Evolutionary conservation across 768 basidiomycete species (phyloP).

Genomic region (Lactarius sanguifluus): DNA sequence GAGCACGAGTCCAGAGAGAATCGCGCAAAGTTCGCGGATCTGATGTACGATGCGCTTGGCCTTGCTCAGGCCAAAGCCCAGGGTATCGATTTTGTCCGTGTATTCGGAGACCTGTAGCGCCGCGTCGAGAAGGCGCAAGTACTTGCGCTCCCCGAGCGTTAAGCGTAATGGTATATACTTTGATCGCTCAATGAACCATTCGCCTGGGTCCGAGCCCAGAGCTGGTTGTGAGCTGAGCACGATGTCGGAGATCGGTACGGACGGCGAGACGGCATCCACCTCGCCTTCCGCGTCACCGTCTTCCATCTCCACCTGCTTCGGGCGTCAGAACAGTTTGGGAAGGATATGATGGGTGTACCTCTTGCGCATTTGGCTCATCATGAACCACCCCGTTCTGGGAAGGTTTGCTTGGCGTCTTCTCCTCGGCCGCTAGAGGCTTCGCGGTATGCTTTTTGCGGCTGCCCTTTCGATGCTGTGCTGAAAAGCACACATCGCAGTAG

Average conservation of each 20-base stretch:
- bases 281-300: constrained; percentile 41
- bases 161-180: constrained; percentile 81
- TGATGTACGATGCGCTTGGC: constrained; percentile 86
- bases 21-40: constrained; percentile 83
- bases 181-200: constrained; percentile 83
- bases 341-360: constrained; percentile 27
- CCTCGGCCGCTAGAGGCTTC: constrained; percentile 43
- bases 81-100: constrained; percentile 86
- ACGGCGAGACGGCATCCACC: constrained; percentile 33
- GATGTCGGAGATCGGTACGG: constrained; percentile 38
- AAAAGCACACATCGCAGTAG: constrained; percentile 85
- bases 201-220: constrained; percentile 63
- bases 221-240: constrained; percentile 56
- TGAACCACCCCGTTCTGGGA: constrained; percentile 27
- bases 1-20: constrained; percentile 79
- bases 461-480: constrained; percentile 82
- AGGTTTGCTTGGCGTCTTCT: constrained; percentile 29
- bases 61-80: constrained; percentile 75
- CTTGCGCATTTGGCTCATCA: constrained; percentile 31
- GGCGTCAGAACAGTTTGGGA: constrained; percentile 18
- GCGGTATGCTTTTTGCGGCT: constrained; percentile 62
- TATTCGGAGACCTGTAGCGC: constrained; percentile 85
- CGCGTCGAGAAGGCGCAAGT: constrained; percentile 79
- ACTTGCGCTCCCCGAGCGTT: constrained; percentile 74
- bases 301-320: constrained; percentile 41